phyloP scores from a whole-genome alignment of 2,329 filamentous ascomycete genomes.

The Ascochyta pisi region DNA sequence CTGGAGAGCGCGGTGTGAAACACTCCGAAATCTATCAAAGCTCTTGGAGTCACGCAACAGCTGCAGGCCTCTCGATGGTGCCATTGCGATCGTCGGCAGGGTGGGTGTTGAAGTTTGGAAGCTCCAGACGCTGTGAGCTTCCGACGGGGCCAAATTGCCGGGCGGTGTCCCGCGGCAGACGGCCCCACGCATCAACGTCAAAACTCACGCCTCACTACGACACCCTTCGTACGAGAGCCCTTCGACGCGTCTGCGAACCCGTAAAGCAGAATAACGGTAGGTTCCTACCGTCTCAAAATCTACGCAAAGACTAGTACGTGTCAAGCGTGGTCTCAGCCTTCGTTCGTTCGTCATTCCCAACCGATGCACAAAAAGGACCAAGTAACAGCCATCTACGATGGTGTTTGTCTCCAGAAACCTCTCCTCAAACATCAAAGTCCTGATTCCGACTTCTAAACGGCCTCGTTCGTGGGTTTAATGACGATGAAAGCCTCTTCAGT shows the following conservation, averaged over 20 bases:
- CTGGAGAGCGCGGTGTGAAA: not conserved
- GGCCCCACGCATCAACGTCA: slow-evolving; percentile 16
- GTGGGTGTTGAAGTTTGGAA: slow-evolving; percentile 12
- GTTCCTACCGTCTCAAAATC: not conserved
- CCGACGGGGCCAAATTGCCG: slow-evolving; percentile 15
- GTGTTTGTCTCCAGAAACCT: not conserved
- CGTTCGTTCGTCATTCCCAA: not conserved
- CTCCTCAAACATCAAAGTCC: not conserved
- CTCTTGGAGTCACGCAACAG: not conserved
- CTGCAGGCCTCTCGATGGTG: slow-evolving; percentile 24
- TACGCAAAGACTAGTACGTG: not conserved
- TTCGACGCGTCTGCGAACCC: not conserved
- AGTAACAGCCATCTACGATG: not conserved
- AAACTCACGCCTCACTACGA: slow-evolving; percentile 9
- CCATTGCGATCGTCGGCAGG: slow-evolving; percentile 17
- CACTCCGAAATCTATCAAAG: not conserved
- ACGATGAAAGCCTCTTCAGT: not conserved
- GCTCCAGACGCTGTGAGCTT: slow-evolving; percentile 10
- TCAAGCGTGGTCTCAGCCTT: not conserved
- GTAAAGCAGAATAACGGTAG: not conserved
- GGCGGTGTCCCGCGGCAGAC: slow-evolving; percentile 6
- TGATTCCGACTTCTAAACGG: not conserved
- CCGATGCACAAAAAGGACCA: not conserved
- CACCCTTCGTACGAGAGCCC: not conserved
- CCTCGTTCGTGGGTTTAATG: not conserved